phyloP scores from a whole-genome alignment of 495 filamentous ascomycete species.

The Aspergillus affinis region DNA sequence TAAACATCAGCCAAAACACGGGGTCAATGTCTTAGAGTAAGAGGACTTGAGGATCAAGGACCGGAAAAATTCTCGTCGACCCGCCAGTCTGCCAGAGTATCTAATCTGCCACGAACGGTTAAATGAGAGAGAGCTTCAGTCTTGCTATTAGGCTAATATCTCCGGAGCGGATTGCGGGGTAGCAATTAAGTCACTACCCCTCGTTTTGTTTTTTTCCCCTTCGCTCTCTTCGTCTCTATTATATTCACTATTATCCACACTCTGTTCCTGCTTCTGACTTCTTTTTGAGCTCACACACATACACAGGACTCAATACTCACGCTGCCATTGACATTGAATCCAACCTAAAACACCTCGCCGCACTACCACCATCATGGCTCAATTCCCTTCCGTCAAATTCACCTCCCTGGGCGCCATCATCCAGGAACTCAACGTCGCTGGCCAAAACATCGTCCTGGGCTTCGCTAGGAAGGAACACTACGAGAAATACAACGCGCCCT shows the following conservation, averaged over 20 bases:
- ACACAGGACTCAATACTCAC: background rate
- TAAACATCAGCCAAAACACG: no score
- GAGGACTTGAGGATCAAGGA: background rate
- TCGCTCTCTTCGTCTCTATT: no score
- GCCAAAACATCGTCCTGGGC: constrained; percentile 80
- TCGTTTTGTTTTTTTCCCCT: background rate
- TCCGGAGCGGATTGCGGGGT: background rate
- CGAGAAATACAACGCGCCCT: constrained; percentile 67
- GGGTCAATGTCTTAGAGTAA: no score
- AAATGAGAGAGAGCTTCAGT: background rate
- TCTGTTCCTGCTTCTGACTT: no score
- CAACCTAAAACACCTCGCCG: background rate
- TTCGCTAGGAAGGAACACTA: constrained; percentile 77
- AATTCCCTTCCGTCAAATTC: constrained; percentile 52
- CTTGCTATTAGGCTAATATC: background rate
- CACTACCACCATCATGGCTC: constrained; percentile 15
- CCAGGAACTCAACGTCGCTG: constrained; percentile 73
- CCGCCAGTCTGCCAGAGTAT: background rate
- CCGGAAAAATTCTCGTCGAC: background rate
- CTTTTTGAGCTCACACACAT: no score
- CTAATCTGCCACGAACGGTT: background rate
- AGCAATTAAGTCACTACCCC: background rate
- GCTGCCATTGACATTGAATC: background rate
- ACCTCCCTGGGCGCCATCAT: constrained; percentile 86
- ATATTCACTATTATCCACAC: no score